Evolutionary conservation across 257 asterid species (phyloP).

Genomic region (Pogostemon cablin): DNA sequence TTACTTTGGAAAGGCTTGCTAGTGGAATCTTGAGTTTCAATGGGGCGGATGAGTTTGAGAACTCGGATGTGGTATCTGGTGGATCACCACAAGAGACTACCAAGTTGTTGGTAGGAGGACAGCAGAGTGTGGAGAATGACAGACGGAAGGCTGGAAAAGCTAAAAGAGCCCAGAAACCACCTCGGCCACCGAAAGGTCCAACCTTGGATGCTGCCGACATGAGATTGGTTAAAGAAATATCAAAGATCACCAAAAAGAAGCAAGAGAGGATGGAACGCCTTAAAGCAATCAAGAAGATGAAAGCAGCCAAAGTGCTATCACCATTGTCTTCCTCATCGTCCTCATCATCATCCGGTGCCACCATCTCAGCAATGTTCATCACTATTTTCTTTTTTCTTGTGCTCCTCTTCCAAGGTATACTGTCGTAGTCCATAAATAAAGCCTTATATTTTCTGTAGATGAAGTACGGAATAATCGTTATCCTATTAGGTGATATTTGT

Average conservation of each 20-base stretch:
- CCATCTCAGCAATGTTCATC: constrained; percentile 52
- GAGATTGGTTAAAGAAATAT: constrained; percentile 53
- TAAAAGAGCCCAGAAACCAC: constrained; percentile 57
- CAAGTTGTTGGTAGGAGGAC: constrained; percentile 32
- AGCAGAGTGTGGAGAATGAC: constrained; percentile 27
- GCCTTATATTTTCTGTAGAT: not conserved
- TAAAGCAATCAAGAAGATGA: constrained; percentile 53
- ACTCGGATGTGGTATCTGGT: not conserved
- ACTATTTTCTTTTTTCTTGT: constrained; percentile 57
- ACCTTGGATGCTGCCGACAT: constrained; percentile 58
- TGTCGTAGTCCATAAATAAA: not conserved
- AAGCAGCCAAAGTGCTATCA: constrained; percentile 33
- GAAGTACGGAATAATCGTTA: too few species aligned
- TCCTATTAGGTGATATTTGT: too few species aligned
- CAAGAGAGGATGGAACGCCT: constrained; percentile 53
- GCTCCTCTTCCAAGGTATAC: constrained; percentile 65
- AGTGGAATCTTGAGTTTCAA: constrained; percentile 40
- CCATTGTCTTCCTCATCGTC: constrained; percentile 33
- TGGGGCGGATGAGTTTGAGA: constrained; percentile 20
- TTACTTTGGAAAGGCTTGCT: constrained; percentile 39
- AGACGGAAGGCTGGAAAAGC: constrained; percentile 33
- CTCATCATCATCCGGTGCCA: constrained; percentile 40
- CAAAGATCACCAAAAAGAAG: constrained; percentile 49
- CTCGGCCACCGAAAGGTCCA: constrained; percentile 75
- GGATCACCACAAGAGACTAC: constrained; percentile 27